Percentiles rank a stretch among this genome's conserved stretches.
These are phyloP conservation scores for Anthracocystis panici-leucophaei DNA, from an alignment of 1,284 basidiomycete genomes.

Conservation along the genomic window DNA sequence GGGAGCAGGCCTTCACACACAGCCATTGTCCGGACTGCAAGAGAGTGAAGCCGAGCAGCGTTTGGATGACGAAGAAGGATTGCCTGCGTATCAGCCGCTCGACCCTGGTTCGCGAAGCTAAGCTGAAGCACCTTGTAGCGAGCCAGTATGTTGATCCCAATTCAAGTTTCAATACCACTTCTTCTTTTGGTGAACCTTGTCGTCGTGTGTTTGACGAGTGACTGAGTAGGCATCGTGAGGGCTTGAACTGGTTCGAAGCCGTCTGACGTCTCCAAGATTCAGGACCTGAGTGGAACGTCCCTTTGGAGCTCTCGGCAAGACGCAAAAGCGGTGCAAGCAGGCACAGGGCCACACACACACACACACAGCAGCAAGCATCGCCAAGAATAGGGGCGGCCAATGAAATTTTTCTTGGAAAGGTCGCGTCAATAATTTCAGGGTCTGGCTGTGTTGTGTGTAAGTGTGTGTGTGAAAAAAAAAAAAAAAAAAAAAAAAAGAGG, in stretches of 20 bases:
- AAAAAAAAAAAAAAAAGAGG: not conserved
- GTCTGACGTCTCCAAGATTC: not conserved
- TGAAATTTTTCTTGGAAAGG: slow-evolving; percentile 10
- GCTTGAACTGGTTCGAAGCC: not conserved
- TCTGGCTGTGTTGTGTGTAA: slow-evolving; percentile 14
- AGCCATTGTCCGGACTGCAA: slow-evolving; percentile 26
- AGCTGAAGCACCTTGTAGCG: not conserved
- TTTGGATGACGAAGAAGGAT: slow-evolving; percentile 32
- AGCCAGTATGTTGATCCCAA: not conserved
- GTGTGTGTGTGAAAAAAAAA: no score
- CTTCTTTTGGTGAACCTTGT: not conserved
- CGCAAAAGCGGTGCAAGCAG: slow-evolving; percentile 6
- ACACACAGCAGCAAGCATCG: not conserved
- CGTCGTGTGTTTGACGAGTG: not conserved
- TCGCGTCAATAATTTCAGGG: slow-evolving; percentile 12
- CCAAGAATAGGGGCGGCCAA: slow-evolving; percentile 26
- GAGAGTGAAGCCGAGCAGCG: slow-evolving; percentile 36
- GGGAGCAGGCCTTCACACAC: slow-evolving; percentile 6
- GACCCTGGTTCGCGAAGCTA: slow-evolving; percentile 23
- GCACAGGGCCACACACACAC: slow-evolving; percentile 2
- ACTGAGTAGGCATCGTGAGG: not conserved
- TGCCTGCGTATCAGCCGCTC: slow-evolving; percentile 41
- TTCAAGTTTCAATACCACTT: not conserved
- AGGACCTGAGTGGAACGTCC: no score
- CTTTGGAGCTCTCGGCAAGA: slow-evolving; percentile 7